phyloP scores from a whole-genome alignment of 2,329 filamentous ascomycete genomes.

The Phyllosticta citrichinensis region DNA sequence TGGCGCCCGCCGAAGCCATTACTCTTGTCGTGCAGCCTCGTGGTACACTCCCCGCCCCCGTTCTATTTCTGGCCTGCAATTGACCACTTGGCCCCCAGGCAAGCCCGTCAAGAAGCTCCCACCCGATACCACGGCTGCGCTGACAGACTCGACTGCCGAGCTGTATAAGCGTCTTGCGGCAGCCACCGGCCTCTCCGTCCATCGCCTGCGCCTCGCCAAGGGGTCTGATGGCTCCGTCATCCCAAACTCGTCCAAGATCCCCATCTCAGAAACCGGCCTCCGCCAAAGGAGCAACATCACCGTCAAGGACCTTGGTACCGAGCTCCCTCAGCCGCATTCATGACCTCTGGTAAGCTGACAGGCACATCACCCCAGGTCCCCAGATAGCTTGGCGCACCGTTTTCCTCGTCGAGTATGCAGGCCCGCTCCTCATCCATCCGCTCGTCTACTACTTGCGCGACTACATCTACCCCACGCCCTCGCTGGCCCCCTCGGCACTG shows the following conservation, averaged over 20 bases:
- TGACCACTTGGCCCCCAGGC: constrained; percentile 31
- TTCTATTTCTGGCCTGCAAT: not conserved
- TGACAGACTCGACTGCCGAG: constrained; percentile 42
- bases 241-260: constrained; percentile 43
- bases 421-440: constrained; percentile 79
- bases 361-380: constrained; percentile 46
- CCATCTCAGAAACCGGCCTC: constrained; percentile 46
- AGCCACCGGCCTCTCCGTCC: constrained; percentile 44
- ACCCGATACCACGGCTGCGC: constrained; percentile 42
- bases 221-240: constrained; percentile 51
- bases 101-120: constrained; percentile 54
- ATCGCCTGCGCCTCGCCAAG: constrained; percentile 55
- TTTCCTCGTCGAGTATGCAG: constrained; percentile 90
- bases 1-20: constrained; percentile 34
- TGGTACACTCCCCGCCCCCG: constrained; percentile 21
- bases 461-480: constrained; percentile 18
- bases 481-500: not conserved
- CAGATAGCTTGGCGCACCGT: constrained; percentile 91
- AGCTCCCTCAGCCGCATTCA: not conserved
- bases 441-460: constrained; percentile 61
- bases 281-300: constrained; percentile 55
- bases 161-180: constrained; percentile 49
- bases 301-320: constrained; percentile 82
- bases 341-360: not conserved
- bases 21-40: constrained; percentile 36